These are phyloP conservation scores for Annona squamosa DNA, from an alignment of 164 flowering plant species.

Conservation along the genomic window DNA sequence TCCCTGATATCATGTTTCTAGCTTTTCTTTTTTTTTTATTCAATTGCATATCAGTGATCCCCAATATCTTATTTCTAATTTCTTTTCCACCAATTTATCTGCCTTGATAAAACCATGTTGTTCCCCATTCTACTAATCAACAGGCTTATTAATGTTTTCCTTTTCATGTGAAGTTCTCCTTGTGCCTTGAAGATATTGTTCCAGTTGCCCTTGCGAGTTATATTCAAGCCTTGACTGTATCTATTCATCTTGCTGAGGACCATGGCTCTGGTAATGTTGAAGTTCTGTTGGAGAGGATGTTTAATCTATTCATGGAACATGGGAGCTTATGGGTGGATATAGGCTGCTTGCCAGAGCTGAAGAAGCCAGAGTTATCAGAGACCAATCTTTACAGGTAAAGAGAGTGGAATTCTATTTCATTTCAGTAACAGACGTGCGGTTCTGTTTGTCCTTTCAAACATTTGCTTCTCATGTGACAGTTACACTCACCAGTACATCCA, in stretches of 20 bases:
- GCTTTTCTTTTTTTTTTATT: not conserved
- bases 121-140: not conserved
- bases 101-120: not conserved
- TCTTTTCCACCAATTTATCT: too few relatives aligned
- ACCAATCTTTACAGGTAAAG: constrained; percentile 66
- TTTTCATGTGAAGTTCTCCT: constrained; percentile 60
- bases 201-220: constrained; percentile 90
- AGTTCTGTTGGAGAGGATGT: constrained; percentile 68
- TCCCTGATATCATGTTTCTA: not conserved
- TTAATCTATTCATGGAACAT: constrained; percentile 80
- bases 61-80: not conserved
- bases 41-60: not conserved
- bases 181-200: constrained; percentile 95
- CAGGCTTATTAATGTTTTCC: constrained; percentile 1
- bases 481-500: constrained; percentile 69
- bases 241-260: constrained; percentile 41
- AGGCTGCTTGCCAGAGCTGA: constrained; percentile 67
- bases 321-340: constrained; percentile 78
- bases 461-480: constrained; percentile 30
- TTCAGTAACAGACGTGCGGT: not conserved
- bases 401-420: not conserved
- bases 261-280: constrained; percentile 28
- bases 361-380: constrained; percentile 61
- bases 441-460: not conserved
- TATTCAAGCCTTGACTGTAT: constrained; percentile 49